A percentile compares a stretch with the other conserved stretches of the same genome.
These are phyloP conservation scores for Spathaspora girioi DNA, from an alignment of 805 yeast genomes.

Conservation along the genomic window DNA sequence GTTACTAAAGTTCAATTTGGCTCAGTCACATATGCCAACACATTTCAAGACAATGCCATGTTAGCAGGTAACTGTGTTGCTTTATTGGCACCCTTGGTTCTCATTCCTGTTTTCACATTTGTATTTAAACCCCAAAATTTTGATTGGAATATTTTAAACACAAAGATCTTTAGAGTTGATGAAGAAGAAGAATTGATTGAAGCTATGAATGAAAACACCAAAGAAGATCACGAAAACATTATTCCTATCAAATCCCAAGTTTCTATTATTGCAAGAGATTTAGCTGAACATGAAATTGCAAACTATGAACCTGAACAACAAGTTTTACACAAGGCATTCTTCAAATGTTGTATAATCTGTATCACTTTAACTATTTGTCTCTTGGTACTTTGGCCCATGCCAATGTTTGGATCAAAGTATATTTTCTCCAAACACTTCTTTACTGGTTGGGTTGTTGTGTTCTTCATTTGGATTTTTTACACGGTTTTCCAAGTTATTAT, in stretches of 20 bases:
- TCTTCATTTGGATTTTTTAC: constrained; percentile 76
- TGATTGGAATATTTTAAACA: constrained; percentile 63
- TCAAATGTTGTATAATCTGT: constrained; percentile 59
- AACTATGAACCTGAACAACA: constrained; percentile 46
- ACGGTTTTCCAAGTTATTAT: constrained; percentile 60
- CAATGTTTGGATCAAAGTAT: constrained; percentile 82
- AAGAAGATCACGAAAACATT: constrained; percentile 26
- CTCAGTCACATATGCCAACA: constrained; percentile 32
- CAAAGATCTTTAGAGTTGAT: constrained; percentile 57
- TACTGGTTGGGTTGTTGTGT: constrained; percentile 86
- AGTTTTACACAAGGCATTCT: constrained; percentile 53
- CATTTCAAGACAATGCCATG: constrained; percentile 90
- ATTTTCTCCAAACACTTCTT: constrained; percentile 73
- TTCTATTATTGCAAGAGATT: constrained; percentile 35
- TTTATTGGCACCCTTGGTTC: constrained; percentile 63
- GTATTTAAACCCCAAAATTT: constrained; percentile 67
- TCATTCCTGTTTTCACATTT: constrained; percentile 63
- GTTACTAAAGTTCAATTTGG: constrained; percentile 34
- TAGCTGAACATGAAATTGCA: constrained; percentile 23
- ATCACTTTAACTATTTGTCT: constrained; percentile 58
- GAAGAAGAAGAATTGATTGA: constrained; percentile 62
- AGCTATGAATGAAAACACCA: constrained; percentile 22
- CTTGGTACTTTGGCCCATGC: constrained; percentile 87
- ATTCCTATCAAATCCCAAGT: constrained; percentile 36
- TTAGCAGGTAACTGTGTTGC: constrained; percentile 86